phyloP scores from a whole-genome alignment of 2,329 filamentous ascomycete species.

The Aspergillus eucalypticola region DNA sequence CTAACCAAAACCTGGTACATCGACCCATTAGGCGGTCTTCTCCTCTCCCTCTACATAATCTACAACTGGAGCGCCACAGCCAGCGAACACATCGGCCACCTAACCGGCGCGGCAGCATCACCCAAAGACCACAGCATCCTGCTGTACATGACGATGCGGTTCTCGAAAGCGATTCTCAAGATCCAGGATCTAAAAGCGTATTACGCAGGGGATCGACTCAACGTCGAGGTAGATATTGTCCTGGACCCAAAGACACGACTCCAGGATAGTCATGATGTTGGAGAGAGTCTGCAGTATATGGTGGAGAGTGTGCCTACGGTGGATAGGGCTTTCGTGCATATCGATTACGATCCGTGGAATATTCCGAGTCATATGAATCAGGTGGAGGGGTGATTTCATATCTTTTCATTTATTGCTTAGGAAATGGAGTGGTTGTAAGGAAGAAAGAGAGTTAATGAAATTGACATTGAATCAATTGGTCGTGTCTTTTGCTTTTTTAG shows the following conservation, averaged over 20 bases:
- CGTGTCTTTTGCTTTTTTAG: too few species aligned
- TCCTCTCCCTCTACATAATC: conserved; percentile 62
- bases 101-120: conserved; percentile 63
- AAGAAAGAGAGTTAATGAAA: too few species aligned
- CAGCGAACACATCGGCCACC: conserved; percentile 62
- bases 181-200: conserved; percentile 64
- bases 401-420: too few species aligned
- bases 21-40: conserved; percentile 62
- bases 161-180: conserved; percentile 78
- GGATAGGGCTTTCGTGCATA: conserved; percentile 52
- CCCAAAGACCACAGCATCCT: conserved; percentile 71
- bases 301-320: conserved; percentile 54
- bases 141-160: conserved; percentile 90
- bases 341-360: conserved; percentile 50
- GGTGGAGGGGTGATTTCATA: conserved; percentile 21
- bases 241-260: conserved; percentile 59
- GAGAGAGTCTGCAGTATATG: conserved; percentile 61
- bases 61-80: conserved; percentile 63
- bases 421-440: too few species aligned
- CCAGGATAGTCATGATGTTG: conserved; percentile 61
- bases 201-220: conserved; percentile 62
- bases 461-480: too few species aligned
- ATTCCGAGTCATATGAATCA: conserved; percentile 45
- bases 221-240: conserved; percentile 64
- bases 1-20: conserved; percentile 55